Base-by-base conservation (phyloP, 805 yeast genomes). In the Nematodospora valgi region DNA sequence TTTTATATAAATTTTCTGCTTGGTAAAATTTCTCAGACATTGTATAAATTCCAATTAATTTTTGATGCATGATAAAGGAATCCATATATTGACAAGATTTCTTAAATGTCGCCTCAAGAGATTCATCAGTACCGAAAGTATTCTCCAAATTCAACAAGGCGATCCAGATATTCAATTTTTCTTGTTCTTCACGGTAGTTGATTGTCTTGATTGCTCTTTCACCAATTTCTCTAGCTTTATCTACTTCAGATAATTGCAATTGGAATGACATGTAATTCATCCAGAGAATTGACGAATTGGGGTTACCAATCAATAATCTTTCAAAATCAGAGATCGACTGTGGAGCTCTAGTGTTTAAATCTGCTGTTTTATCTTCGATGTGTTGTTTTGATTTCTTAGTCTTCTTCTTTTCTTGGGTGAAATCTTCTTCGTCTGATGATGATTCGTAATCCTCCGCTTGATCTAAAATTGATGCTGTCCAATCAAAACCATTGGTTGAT, bases 231-330 rank as follows among this genome's bases (percentile, higher is more conserved):
- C 98, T 79, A 7, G 97, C 96, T 62, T 86, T 87, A 24, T 91
- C 97, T 40, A 88, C 68, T 60, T 93, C 98, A 67, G 96, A 85
- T 44, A 91, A 70, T 60, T 89, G 96, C 45, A 93, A 72, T 61
- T 89, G 96, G 82, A 91, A 93, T 4, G 98, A 89, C 96, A 93
- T 93, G 64, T 85, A 93, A 63, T 89, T 86, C 86, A 93, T 91
- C 98, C 98, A 93, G 38, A 87, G 62, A 23, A 89, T 76, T 1
- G 98, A 91, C 3, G 96, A 86, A 66, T 86, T 83, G 31, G 98
- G 97, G 55, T 84, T 84, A 56, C 97, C 94, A 41, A 93, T 75
- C 37, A 93, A 72, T 46, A 93, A 65, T 52, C 98, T 79, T 64
- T 93, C 99, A 51, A 88, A 93, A 59, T 93, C 99, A 30, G 80